Base-by-base conservation (phyloP, 805 yeast species). In the Saccharomycopsis fermentans region DNA sequence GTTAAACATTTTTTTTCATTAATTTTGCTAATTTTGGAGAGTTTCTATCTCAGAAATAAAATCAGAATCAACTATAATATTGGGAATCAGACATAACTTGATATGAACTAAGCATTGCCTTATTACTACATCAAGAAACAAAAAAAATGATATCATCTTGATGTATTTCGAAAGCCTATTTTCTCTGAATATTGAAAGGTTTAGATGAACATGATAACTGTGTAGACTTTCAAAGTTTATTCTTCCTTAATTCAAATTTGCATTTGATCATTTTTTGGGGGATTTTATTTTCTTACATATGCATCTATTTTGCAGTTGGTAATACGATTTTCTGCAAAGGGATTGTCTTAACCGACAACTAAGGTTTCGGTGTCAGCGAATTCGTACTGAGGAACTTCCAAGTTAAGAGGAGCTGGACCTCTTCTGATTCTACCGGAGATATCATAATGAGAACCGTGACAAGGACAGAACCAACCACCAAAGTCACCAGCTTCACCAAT, bases 401-500 rank as follows among this genome's bases (percentile, higher is more conserved):
- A 83, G 82, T 94, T 94, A 76, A 90, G 83, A 71, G 99, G 99
- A 73, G 99, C 99, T 68, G 99, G 99, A 68, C 99, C 99, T 80
- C 84, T 92, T 85, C 99, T 90, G 74, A 94, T 92, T 86, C 99
- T 92, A 76, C 99, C 99, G 64, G 97, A 91, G 78, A 95, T 95
- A 79, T 94, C 99, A 78, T 94, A 94, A 77, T 95, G 99, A 72
- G 98, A 92, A 83, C 99, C 99, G 82, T 95, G 99, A 81, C 99
- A 94, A 66, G 99, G 99, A 78, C 99, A 94, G 92, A 94, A 94
- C 99, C 99, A 94, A 74, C 99, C 99, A 74, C 97, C 98, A 69
- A 82, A 94, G 77, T 94, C 99, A 78, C 99, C 99, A 66, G 97
- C 86, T 80, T 94, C 98, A 74, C 99, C 99, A 71, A 94, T 94